These are phyloP conservation scores for Cyclotella cryptica DNA, from an alignment of 108 stramenopile species.

Conservation along the genomic window DNA sequence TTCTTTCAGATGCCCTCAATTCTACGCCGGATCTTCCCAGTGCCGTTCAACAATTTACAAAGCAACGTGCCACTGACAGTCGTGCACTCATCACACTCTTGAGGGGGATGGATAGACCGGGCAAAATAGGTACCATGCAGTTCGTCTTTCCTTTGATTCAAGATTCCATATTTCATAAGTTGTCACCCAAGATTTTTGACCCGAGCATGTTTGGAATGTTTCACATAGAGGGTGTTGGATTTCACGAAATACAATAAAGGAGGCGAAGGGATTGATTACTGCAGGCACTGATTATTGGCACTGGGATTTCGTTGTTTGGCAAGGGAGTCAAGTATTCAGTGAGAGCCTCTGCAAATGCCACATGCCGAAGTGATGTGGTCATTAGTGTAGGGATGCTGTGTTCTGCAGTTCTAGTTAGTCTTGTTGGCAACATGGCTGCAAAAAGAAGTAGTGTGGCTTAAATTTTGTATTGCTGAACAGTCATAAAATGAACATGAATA, in stretches of 20 bases:
- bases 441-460: neutral
- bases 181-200: slow-evolving; percentile 57
- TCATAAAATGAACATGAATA: no score
- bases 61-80: slow-evolving; percentile 62
- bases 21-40: slow-evolving; percentile 8
- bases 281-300: slow-evolving; percentile 41
- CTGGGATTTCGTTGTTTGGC: slow-evolving; percentile 15
- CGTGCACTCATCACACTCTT: slow-evolving; percentile 68
- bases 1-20: slow-evolving; percentile 27
- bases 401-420: no score
- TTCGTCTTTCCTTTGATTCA: slow-evolving; percentile 73
- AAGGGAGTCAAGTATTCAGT: slow-evolving; percentile 13
- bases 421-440: neutral
- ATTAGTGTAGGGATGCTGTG: no score
- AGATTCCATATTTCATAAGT: slow-evolving; percentile 62
- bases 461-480: neutral
- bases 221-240: slow-evolving; percentile 46
- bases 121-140: slow-evolving; percentile 52
- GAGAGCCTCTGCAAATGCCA: neutral
- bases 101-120: slow-evolving; percentile 61
- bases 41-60: slow-evolving; percentile 44
- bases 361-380: neutral
- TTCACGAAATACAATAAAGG: slow-evolving; percentile 26
- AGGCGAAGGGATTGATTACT: slow-evolving; percentile 34
- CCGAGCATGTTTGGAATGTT: slow-evolving; percentile 64